These are phyloP conservation scores for Cryptosporidium ubiquitum DNA, from an alignment of 169 alveolate genomes.

Conservation along the genomic window DNA sequence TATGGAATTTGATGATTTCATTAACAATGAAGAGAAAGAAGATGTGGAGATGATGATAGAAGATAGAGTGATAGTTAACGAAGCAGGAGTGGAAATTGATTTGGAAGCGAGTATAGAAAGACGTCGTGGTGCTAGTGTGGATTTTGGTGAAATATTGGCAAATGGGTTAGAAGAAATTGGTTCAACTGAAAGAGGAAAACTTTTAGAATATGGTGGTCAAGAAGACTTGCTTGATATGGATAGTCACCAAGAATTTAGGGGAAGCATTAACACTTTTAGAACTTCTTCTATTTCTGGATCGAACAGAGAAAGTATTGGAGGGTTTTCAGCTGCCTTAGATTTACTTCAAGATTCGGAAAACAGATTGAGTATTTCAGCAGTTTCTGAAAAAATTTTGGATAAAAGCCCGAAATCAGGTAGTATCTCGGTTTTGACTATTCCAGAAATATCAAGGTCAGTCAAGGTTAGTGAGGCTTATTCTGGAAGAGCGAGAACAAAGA, in stretches of 20 bases:
- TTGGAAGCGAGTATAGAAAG: slow-evolving; percentile 24
- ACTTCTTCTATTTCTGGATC: neutral
- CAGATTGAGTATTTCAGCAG: slow-evolving; percentile 26
- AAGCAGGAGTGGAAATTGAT: slow-evolving; percentile 30
- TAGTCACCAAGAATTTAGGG: neutral
- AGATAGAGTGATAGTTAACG: neutral
- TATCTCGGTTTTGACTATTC: neutral
- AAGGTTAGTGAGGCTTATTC: neutral
- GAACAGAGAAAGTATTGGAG: slow-evolving; percentile 65
- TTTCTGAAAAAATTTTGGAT: neutral
- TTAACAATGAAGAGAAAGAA: slow-evolving; percentile 10
- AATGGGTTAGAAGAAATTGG: slow-evolving; percentile 60
- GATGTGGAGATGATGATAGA: slow-evolving; percentile 32
- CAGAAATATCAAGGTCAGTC: neutral
- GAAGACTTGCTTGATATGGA: neutral
- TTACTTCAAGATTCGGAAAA: neutral
- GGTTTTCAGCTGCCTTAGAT: slow-evolving; percentile 34
- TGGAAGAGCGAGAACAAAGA: neutral
- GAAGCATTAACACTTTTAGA: slow-evolving; percentile 24
- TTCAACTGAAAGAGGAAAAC: neutral
- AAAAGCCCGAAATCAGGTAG: neutral
- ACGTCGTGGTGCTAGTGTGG: slow-evolving; percentile 48
- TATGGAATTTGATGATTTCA: slow-evolving; percentile 68
- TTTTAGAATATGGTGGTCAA: neutral
- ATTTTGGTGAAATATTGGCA: slow-evolving; percentile 25